Percentiles rank a stretch among this genome's conserved stretches.
phyloP scores from a whole-genome alignment of 2,329 filamentous ascomycete genomes.

The Curvularia spicifera region DNA sequence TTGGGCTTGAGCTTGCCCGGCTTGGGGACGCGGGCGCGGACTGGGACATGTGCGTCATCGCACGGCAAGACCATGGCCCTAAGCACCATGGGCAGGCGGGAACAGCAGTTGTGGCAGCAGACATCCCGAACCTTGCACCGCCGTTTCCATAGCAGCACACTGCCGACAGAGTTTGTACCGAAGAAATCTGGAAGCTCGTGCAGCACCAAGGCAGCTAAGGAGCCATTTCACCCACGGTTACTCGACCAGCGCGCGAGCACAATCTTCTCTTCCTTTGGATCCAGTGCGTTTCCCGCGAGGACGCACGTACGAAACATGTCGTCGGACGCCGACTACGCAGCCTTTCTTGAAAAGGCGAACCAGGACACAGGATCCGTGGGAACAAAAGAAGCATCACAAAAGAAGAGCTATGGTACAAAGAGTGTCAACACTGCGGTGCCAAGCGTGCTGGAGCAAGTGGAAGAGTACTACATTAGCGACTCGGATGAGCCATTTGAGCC shows the following conservation, averaged over 20 bases:
- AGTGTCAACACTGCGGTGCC: constrained; percentile 65
- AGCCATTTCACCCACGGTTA: background rate
- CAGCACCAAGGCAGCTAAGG: background rate
- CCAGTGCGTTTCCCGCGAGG: background rate
- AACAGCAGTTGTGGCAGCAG: constrained; percentile 7
- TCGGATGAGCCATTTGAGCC: constrained; percentile 85
- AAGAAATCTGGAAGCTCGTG: background rate
- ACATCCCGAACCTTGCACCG: background rate
- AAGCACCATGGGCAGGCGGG: constrained; percentile 23
- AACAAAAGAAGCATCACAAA: constrained; percentile 29
- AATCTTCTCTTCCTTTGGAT: background rate
- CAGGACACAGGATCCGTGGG: constrained; percentile 58
- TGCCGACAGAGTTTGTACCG: background rate
- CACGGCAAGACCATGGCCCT: constrained; percentile 15
- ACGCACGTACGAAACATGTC: constrained; percentile 60
- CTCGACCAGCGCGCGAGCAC: background rate
- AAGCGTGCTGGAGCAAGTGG: constrained; percentile 42
- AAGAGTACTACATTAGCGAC: constrained; percentile 77
- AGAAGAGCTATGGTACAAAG: constrained; percentile 42
- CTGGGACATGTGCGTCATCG: constrained; percentile 37
- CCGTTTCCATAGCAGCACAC: background rate
- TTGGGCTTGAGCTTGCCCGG: background rate
- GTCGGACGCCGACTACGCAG: constrained; percentile 80
- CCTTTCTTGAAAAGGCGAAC: constrained; percentile 89
- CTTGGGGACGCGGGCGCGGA: constrained; percentile 14